Evolutionary conservation across 2,329 filamentous ascomycete species (phyloP).

Genomic region (Diplodia seriata): DNA sequence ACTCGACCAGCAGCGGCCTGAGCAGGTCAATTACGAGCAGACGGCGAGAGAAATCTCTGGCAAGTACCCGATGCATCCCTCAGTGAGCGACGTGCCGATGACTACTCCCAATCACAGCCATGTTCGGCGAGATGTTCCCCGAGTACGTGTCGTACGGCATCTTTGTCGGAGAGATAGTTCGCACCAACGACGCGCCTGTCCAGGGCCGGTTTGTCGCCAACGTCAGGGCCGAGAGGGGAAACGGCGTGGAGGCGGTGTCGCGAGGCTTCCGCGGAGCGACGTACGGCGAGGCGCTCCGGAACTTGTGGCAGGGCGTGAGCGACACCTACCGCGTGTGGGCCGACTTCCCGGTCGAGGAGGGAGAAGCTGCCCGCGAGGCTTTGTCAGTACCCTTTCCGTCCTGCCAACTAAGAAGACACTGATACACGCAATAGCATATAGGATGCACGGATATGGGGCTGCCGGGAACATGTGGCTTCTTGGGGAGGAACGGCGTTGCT

Average conservation of each 20-base stretch:
- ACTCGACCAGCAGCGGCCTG: background rate
- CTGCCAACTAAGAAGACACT: background rate
- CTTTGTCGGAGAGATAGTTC: background rate
- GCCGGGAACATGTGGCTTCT: background rate
- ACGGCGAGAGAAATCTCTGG: background rate
- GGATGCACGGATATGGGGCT: too few relatives aligned
- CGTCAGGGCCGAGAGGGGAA: background rate
- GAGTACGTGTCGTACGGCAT: background rate
- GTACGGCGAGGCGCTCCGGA: background rate
- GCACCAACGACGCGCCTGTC: background rate
- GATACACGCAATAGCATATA: background rate
- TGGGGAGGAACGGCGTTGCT: too few relatives aligned
- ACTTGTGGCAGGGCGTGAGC: background rate
- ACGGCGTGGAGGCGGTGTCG: background rate
- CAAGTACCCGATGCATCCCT: background rate
- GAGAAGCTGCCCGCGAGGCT: background rate
- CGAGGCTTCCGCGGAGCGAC: background rate
- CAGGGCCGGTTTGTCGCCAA: background rate
- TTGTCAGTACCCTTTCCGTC: background rate
- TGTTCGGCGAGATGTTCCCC: slow-evolving; percentile 8
- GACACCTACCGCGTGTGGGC: background rate
- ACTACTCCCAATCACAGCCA: background rate
- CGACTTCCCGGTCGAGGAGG: background rate
- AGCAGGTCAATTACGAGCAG: background rate
- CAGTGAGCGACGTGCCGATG: too few relatives aligned